Conservation (phyloP, 2,329 filamentous ascomycete species). For the Paracorniculantispora psalliotae region DNA sequence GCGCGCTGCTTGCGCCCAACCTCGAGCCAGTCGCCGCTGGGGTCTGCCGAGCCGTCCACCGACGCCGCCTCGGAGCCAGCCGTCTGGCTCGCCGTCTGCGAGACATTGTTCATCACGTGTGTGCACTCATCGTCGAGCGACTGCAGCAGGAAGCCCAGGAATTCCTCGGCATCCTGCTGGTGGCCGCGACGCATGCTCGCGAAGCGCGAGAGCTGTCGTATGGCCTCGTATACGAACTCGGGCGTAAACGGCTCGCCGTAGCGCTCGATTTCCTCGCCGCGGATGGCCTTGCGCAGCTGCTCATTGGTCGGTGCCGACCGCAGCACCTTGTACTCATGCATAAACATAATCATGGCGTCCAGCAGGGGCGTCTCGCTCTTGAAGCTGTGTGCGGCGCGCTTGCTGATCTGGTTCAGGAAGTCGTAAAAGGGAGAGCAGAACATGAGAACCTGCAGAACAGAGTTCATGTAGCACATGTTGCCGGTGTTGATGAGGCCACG, state of each 20-base stretch:
- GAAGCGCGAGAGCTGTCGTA: constrained; percentile 80
- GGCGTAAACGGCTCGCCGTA: constrained; percentile 90
- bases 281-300: constrained; percentile 67
- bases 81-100: constrained; percentile 27
- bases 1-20: constrained; percentile 89
- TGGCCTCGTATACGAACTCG: constrained; percentile 92
- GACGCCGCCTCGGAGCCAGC: constrained; percentile 26
- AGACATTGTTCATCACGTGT: constrained; percentile 54
- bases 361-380: constrained; percentile 91
- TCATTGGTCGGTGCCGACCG: constrained; percentile 72
- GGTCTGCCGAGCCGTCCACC: constrained; percentile 26
- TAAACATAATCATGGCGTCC: constrained; percentile 96
- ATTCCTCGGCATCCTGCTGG: constrained; percentile 97
- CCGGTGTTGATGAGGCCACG: constrained; percentile 93
- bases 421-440: constrained; percentile 94
- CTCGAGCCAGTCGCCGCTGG: constrained; percentile 69
- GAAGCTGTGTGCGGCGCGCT: constrained; percentile 81
- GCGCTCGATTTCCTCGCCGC: constrained; percentile 78
- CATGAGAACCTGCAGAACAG: constrained; percentile 90
- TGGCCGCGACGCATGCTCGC: constrained; percentile 93
- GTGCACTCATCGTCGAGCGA: constrained; percentile 90
- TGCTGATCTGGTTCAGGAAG: constrained; percentile 82
- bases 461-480: constrained; percentile 99
- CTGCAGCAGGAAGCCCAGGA: constrained; percentile 87
- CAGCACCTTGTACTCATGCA: constrained; percentile 84